Conservation (phyloP, 2,329 filamentous ascomycete species). For the Calonectria henricotiae region DNA sequence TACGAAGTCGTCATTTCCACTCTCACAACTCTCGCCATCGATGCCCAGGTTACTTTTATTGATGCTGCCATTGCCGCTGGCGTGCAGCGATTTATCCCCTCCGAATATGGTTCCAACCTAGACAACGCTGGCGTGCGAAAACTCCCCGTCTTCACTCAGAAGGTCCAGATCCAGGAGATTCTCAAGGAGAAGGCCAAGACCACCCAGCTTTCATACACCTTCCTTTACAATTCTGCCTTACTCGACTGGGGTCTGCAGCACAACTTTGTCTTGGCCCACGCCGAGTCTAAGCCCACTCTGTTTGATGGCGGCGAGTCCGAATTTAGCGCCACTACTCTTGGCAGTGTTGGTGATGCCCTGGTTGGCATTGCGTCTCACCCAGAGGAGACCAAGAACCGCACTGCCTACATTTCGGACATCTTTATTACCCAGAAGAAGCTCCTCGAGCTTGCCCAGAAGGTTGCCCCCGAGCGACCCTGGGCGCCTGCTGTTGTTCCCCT, state of each 20-base stretch:
- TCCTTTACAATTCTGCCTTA: constrained; percentile 55
- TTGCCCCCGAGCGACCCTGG: constrained; percentile 65
- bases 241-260: constrained; percentile 58
- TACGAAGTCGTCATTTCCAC: constrained; percentile 71
- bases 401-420: constrained; percentile 64
- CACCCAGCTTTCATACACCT: constrained; percentile 56
- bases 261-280: constrained; percentile 63
- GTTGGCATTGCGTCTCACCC: constrained; percentile 66
- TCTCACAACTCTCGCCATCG: constrained; percentile 59
- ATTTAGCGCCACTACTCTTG: constrained; percentile 67
- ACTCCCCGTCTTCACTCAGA: constrained; percentile 69
- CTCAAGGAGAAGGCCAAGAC: constrained; percentile 61
- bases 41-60: constrained; percentile 63
- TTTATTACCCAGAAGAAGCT: constrained; percentile 65
- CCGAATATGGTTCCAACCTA: constrained; percentile 68
- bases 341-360: constrained; percentile 65
- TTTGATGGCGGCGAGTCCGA: constrained; percentile 67
- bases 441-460: constrained; percentile 65
- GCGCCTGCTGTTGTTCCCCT: constrained; percentile 59
- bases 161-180: constrained; percentile 62
- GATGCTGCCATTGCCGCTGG: constrained; percentile 74
- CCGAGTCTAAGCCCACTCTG: constrained; percentile 60
- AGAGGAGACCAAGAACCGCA: constrained; percentile 69
- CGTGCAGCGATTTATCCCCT: constrained; percentile 75
- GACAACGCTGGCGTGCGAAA: constrained; percentile 54